Evolutionary conservation across 176 grass and related monocot species (phyloP), one percentile per base, ranked within the genome.

Genomic region (Triticum urartu): DNA sequence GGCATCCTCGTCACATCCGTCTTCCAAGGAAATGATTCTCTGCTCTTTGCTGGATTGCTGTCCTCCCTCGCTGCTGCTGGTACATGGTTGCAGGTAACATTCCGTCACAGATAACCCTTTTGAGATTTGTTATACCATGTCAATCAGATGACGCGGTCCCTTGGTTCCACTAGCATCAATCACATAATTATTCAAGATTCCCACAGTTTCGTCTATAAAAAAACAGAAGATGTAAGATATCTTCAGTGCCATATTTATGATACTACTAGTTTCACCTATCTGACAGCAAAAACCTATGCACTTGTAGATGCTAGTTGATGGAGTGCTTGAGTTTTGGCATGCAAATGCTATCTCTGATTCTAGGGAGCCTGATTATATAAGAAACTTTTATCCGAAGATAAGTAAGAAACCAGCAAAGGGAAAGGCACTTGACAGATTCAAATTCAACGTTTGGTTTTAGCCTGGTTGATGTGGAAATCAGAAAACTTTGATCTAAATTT

Each of bases 41-140:
- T 99, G 81, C 92, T 99, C 56, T 96, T 99, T n/a, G 92, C 92
- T 75, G 97, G 97, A 45, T 82, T 99, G 76, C 61, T 99, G n/a
- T 88, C 94, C 64, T 99, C 94, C 66, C 92, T 99, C 1, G 97
- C 97, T 13, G 94, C 97, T 42, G 97, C 97, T 78, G 97, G 97
- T 32, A 99, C 97, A 76, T 99, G 97, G 97, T 80, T 99, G 58
- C 97, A 99, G 93, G 96, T 98, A 82, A 75, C 50, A 72, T 64
- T 71, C 11, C 70, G 79, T 82, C 78, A 24, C 17, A 32, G 14
- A 79, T 76, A 70, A 43, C 12, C 39, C 25, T 64, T 79, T 86
- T 79, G 56, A 80, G 15, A 12, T 83, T 64, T 33, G n/a, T 32
- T 80, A 47, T 38, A 80, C 79, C 56, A 68, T 22, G 14, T 5